These are phyloP conservation scores for Pyrrhoderma noxium DNA, from an alignment of 1,284 basidiomycete genomes.

Conservation along the genomic window DNA sequence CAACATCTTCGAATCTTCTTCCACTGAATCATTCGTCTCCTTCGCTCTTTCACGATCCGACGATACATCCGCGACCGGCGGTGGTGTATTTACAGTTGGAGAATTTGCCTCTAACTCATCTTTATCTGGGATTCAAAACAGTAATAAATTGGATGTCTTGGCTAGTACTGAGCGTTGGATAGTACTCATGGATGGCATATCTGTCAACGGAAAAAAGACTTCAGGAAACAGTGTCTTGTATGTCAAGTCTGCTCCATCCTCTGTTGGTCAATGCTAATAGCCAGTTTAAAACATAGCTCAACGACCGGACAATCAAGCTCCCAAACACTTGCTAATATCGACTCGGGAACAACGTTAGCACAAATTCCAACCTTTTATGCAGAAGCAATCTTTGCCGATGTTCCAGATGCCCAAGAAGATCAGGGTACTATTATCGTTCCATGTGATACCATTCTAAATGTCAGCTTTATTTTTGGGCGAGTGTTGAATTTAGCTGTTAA, in stretches of 20 bases:
- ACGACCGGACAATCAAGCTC: not conserved
- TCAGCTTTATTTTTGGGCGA: conserved; percentile 14
- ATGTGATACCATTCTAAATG: conserved; percentile 9
- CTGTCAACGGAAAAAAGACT: conserved; percentile 3
- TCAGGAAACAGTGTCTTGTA: conserved; percentile 7
- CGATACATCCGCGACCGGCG: conserved; percentile 4
- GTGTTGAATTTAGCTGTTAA: too few relatives aligned
- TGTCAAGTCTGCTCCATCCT: not conserved
- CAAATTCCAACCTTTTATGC: not conserved
- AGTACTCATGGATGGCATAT: conserved; percentile 12
- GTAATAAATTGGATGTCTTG: conserved; percentile 2
- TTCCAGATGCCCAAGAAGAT: conserved; percentile 1
- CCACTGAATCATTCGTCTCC: not conserved
- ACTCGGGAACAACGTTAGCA: conserved; percentile 3
- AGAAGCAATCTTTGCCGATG: conserved; percentile 7
- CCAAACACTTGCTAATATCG: conserved; percentile 4
- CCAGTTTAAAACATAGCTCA: not conserved
- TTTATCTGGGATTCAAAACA: conserved; percentile 1
- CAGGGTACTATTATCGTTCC: not conserved
- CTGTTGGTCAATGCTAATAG: not conserved
- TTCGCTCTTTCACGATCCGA: conserved; percentile 8
- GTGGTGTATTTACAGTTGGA: conserved; percentile 8
- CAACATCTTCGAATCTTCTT: conserved; percentile 7
- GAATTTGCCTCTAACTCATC: conserved; percentile 8
- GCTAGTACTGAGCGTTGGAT: not conserved